Percentiles rank a stretch among this genome's conserved stretches.
These are phyloP conservation scores for Blastobotrys americana DNA, from an alignment of 805 yeast species.

Conservation along the genomic window DNA sequence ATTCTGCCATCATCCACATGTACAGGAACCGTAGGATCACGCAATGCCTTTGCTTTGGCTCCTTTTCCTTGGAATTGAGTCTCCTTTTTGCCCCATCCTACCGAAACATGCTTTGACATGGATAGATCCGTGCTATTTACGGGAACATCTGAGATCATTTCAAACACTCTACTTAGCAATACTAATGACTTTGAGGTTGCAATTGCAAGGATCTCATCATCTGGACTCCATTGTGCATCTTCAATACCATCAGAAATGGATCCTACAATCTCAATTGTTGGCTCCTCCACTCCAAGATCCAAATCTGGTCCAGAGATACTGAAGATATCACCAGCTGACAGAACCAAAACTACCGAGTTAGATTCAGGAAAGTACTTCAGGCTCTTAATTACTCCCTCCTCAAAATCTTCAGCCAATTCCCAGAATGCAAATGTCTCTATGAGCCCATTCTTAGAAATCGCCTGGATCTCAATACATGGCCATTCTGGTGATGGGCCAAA, in stretches of 20 bases:
- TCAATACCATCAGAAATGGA: slow-evolving; percentile 67
- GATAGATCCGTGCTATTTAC: slow-evolving; percentile 58
- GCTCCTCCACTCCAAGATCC: slow-evolving; percentile 48
- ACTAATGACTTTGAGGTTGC: slow-evolving; percentile 55
- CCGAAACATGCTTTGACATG: slow-evolving; percentile 76
- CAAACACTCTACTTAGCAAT: slow-evolving; percentile 67
- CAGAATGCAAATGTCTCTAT: slow-evolving; percentile 53
- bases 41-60: slow-evolving; percentile 59
- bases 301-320: slow-evolving; percentile 44
- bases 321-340: slow-evolving; percentile 68
- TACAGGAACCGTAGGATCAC: slow-evolving; percentile 84
- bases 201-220: slow-evolving; percentile 76
- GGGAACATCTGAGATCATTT: slow-evolving; percentile 62
- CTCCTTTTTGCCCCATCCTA: slow-evolving; percentile 97
- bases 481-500: slow-evolving; percentile 49
- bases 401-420: slow-evolving; percentile 25
- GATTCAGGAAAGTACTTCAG: slow-evolving; percentile 62
- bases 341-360: slow-evolving; percentile 58
- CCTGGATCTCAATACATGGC: slow-evolving; percentile 66
- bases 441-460: slow-evolving; percentile 55
- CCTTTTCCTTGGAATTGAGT: slow-evolving; percentile 96
- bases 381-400: slow-evolving; percentile 35
- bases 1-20: slow-evolving; percentile 62
- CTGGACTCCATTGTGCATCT: slow-evolving; percentile 82
- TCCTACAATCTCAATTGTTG: slow-evolving; percentile 70